Evolutionary conservation across 1,139 yeast species (phyloP), one percentile per base, ranked within the genome.

Genomic region (Trichomonascaceae sp.): DNA sequence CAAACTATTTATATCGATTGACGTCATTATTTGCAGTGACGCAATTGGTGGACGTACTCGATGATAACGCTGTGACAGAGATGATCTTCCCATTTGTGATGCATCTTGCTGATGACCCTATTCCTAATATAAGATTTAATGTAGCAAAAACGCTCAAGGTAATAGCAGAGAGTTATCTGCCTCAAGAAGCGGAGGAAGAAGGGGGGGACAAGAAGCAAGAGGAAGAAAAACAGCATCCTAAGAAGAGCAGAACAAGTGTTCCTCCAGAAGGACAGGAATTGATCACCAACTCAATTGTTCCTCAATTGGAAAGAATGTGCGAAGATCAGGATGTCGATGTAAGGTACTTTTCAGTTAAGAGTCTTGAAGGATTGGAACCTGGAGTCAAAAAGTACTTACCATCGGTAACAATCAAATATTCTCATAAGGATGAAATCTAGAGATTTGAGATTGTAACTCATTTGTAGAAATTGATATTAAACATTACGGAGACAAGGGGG

Each of bases 91-190:
- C 97, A 20, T 91, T 89, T 66, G 77, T 93, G 60, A 78, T 82
- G 61, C 83, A 82, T 53, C 77, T 91, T 62, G 77, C 84, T 50
- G 77, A 77, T 52, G 99, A 93, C 72, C 79, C 83, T 3, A 97
- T 93, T 55, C 96, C 99, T 63, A 93, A 93, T 70, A 91, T 93
- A 62, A 80, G 97, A 68, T 93, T 93, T 75, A 93, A 91, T 70
- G 91, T 88, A 60, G 98, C 99, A 24, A 90, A 88, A 70, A 82
- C 96, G 32, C 84, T 86, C 66, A 77, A 82, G 47, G 76, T 78
- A 19, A 74, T 87, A 52, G 83, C 80, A 45, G 79, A 81, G 67
- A 77, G 80, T 41, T 76, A 82, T 61, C 64, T 71, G 50, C 67
- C 70, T 58, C 60, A 56, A 49, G 52, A 54, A 32, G 55, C 59